These are phyloP conservation scores for Silene conica DNA, from an alignment of 148 eudicot genomes.

Conservation along the genomic window DNA sequence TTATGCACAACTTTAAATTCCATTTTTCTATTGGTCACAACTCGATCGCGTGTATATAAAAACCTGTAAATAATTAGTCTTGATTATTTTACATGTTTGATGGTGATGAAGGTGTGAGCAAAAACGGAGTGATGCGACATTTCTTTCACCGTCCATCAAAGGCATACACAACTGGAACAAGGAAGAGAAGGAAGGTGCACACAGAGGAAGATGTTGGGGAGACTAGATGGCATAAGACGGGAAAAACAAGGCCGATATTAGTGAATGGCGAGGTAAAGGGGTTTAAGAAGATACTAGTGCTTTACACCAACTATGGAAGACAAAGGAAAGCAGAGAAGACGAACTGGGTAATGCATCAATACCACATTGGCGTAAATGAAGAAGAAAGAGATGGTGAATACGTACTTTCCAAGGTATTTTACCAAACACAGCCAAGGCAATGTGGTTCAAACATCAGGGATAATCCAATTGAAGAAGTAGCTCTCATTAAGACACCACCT, in stretches of 20 bases:
- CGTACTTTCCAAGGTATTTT: constrained; percentile 83
- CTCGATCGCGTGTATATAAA: too few species aligned
- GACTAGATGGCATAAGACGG: constrained; percentile 32
- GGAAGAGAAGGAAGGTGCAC: constrained; percentile 85
- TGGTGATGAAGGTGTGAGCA: constrained; percentile 62
- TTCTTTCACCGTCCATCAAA: constrained; percentile 51
- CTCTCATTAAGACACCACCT: constrained; percentile 3
- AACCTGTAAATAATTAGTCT: background rate
- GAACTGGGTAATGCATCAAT: constrained; percentile 98
- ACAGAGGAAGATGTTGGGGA: constrained; percentile 33
- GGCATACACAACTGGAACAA: constrained; percentile 91
- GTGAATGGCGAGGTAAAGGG: constrained; percentile 48
- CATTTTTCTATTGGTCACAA: too few species aligned
- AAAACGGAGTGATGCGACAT: constrained; percentile 28
- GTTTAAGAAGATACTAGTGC: constrained; percentile 83
- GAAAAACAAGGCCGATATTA: constrained; percentile 65
- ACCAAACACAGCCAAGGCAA: constrained; percentile 94
- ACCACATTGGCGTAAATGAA: constrained; percentile 73
- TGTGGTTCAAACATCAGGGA: constrained; percentile 34
- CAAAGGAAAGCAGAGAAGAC: constrained; percentile 90
- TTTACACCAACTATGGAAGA: constrained; percentile 87
- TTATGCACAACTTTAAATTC: background rate
- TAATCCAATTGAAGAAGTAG: background rate
- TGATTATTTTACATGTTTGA: too few species aligned
- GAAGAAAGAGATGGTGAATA: constrained; percentile 89